Percentiles rank a stretch among this genome's conserved stretches.
phyloP scores from a whole-genome alignment of 2,329 filamentous ascomycete genomes.

The Escovopsis sp. region DNA sequence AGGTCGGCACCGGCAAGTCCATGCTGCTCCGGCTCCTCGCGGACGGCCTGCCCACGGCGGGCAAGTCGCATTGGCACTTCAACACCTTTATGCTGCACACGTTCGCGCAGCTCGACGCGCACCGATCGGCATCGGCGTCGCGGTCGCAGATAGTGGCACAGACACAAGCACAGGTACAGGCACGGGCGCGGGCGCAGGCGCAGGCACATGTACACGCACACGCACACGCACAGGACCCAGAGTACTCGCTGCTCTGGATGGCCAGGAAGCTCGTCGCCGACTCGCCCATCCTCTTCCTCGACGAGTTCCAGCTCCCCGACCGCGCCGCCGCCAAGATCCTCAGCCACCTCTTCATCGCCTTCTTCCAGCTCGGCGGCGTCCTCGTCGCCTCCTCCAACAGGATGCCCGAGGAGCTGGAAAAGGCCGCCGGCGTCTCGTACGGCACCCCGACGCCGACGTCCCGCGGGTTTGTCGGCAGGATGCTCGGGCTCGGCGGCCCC shows the following conservation, averaged over 20 bases:
- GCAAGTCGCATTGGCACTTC: constrained; percentile 68
- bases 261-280: constrained; percentile 62
- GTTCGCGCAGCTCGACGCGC: constrained; percentile 54
- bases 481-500: constrained; percentile 26
- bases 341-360: constrained; percentile 62
- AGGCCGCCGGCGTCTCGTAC: constrained; percentile 59
- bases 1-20: constrained; percentile 71
- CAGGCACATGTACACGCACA: too few relatives aligned
- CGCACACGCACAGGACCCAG: constrained; percentile 8
- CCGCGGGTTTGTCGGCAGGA: constrained; percentile 34
- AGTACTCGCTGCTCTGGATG: constrained; percentile 59
- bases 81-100: constrained; percentile 76
- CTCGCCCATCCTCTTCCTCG: constrained; percentile 63
- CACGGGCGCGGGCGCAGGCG: constrained; percentile 15
- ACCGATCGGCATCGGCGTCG: constrained; percentile 58
- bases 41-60: constrained; percentile 56
- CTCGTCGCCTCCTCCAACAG: constrained; percentile 69
- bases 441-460: constrained; percentile 27
- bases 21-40: constrained; percentile 79
- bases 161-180: too few relatives aligned
- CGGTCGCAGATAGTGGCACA: too few relatives aligned
- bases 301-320: constrained; percentile 75
- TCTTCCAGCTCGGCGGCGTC: constrained; percentile 72
- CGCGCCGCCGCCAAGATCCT: constrained; percentile 65
- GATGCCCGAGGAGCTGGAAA: constrained; percentile 69